Evolutionary conservation across 2,329 filamentous ascomycete species (phyloP).

Genomic region (Hypoxylon sp.): DNA sequence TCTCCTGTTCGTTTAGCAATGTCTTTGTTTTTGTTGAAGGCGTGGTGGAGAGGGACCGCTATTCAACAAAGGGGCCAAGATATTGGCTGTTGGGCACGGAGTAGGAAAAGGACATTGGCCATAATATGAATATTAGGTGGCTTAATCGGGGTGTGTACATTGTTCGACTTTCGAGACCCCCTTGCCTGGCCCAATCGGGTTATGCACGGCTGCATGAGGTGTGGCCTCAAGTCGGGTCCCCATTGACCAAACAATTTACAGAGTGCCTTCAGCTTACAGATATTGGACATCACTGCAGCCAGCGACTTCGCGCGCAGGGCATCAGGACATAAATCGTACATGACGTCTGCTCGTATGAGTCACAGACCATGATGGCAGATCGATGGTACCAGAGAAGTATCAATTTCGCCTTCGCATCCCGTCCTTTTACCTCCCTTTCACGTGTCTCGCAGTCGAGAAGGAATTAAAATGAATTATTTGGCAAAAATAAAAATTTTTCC

Average conservation of each 20-base stretch:
- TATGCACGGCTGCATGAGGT: constrained; percentile 42
- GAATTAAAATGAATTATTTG: constrained; percentile 38
- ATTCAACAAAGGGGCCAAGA: constrained; percentile 40
- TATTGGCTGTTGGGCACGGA: constrained; percentile 45
- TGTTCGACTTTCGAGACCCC: constrained; percentile 17
- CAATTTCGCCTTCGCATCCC: constrained; percentile 15
- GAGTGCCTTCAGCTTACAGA: constrained; percentile 46
- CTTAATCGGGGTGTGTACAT: constrained; percentile 35
- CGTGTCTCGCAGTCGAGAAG: constrained; percentile 25
- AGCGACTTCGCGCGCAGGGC: constrained; percentile 45
- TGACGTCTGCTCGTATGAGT: constrained; percentile 46
- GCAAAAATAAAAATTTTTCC: constrained; percentile 35
- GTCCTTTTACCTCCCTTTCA: constrained; percentile 13
- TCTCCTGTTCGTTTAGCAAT: constrained; percentile 39
- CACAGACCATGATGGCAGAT: constrained; percentile 38
- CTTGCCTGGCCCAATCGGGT: constrained; percentile 46
- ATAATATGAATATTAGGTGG: constrained; percentile 32
- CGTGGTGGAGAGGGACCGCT: constrained; percentile 42
- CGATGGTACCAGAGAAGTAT: constrained; percentile 31
- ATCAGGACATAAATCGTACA: constrained; percentile 49
- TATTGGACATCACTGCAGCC: constrained; percentile 51
- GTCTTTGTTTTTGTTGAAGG: constrained; percentile 36
- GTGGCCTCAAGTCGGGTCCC: constrained; percentile 42
- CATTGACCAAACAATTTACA: constrained; percentile 47
- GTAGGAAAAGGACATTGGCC: constrained; percentile 27